Evolutionary conservation across 2,329 filamentous ascomycete genomes (phyloP), one percentile per base, ranked within the genome.

Genomic region (Pezicula radicicola): DNA sequence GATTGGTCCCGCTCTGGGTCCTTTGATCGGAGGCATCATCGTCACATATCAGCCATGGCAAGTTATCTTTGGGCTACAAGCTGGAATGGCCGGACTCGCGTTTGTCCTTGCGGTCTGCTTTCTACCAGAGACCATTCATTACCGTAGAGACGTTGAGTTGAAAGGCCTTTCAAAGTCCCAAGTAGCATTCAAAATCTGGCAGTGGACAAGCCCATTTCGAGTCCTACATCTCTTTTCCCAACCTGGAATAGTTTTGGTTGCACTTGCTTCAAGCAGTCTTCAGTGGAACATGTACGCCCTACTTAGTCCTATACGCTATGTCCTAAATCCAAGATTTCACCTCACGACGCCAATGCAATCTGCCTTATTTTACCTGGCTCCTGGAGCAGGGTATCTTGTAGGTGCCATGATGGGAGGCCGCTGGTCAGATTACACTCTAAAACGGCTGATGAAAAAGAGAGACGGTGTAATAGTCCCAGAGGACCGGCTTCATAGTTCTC

Each of bases 51-150:
- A 77, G 6, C 80, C 76, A 2, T 93, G 89, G 89, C 77, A 87
- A 16, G 80, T 81, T 40, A 89, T 91, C 49, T 91, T 91, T 70
- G 91, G 87, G 84, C 73, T 92, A 0, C 88, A 91, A 63, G 83
- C 84, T 0, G 87, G 79, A 0, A 74, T 91, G 6, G 84, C 83
- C 0, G 86, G 79, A 2, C 63, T 78, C 0, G 84, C 81, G 0
- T 73, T 78, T 0, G 18, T 84, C 0, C 77, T 84, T 1, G 77
- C 88, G 28, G 78, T 82, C 58, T 82, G 89, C 59, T 71, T 89
- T 13, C 76, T 91, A 10, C 85, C 86, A 0, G 88, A 92, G 65
- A 92, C 88, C 1, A 85, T 88, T 48, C 85, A 87, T 52, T 76
- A 80, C 55, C 82, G 78, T 62, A 80, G 80, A 52, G 80, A 81